Conservation (phyloP, 1,139 yeast genomes). For the Lodderomyces parapsilosis region DNA sequence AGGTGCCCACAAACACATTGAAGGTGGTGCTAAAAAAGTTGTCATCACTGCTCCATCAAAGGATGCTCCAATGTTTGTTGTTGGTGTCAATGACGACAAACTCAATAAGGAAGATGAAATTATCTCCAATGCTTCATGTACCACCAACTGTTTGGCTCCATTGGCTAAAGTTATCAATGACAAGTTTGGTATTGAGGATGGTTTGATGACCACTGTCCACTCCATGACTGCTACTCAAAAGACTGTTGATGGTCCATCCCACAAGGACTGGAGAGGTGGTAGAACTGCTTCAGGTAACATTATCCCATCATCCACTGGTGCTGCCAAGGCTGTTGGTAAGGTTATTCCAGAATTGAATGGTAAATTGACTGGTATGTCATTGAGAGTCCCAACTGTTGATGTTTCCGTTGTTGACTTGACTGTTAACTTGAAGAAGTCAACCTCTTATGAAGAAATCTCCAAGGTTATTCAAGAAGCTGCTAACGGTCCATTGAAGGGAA, state of each 20-base stretch:
- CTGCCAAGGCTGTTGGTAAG: conserved; percentile 91
- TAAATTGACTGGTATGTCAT: conserved; percentile 85
- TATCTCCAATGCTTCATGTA: conserved; percentile 85
- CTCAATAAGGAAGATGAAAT: conserved; percentile 71
- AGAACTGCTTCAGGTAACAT: conserved; percentile 90
- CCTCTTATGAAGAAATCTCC: conserved; percentile 76
- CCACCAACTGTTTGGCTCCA: conserved; percentile 90
- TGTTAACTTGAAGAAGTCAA: conserved; percentile 60
- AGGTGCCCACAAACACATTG: conserved; percentile 77
- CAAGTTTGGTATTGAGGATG: conserved; percentile 79
- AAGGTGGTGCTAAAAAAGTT: conserved; percentile 89
- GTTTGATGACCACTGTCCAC: conserved; percentile 90
- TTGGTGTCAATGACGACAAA: conserved; percentile 75
- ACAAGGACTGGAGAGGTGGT: conserved; percentile 96
- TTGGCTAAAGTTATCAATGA: conserved; percentile 82
- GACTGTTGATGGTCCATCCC: conserved; percentile 90
- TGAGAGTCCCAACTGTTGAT: conserved; percentile 86
- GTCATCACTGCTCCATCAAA: conserved; percentile 85
- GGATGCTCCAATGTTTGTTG: conserved; percentile 88
- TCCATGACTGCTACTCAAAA: conserved; percentile 89
- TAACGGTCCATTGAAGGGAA: conserved; percentile 69
- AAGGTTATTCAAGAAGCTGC: conserved; percentile 69
- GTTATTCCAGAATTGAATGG: conserved; percentile 87
- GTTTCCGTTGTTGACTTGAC: conserved; percentile 62
- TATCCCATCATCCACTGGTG: conserved; percentile 89